Evolutionary conservation across 78 protist genomes (phyloP), one percentile per base, ranked within the genome.

Genomic region (Cavenderia fasciculata): DNA sequence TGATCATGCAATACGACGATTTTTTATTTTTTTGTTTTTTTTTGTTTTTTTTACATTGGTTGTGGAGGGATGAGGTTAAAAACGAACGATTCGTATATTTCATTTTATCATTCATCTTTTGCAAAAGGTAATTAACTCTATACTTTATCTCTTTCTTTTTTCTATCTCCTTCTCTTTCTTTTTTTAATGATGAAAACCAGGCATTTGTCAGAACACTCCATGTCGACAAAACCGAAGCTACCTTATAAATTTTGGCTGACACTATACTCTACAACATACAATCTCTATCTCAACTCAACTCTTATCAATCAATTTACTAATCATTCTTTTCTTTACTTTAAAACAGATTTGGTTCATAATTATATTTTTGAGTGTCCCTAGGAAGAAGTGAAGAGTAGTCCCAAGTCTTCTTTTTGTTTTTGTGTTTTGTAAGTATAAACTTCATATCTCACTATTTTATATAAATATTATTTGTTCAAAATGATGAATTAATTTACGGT

Each of bases 171-270:
- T 25, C 6, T 56, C 10, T 56, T 25, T 56, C 5, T 56, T 56
- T 12, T 56, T 57, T 59, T 43, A 25, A 44, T 74, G 85, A 74
- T 74, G 85, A 74, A 40, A 74, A 74, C 19, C 62, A 74, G 85
- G 85, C 85, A 74, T 74, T 74, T 74, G 85, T 74, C 63, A 23
- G 54, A 74, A 51, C 3, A 27, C 33, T 71, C 40, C 29, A 27
- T 61, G 62, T 23, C 49, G 62, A 61, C 40, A 23, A 74, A 74
- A 56, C 68, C 65, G 71, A 29, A 71, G 85, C 85, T 74, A 74
- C 85, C 85, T 74, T 38, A 74, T 31, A 18, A 27, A 61, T 31
- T 23, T 52, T 61, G 23, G 7, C 69, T 61, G 69, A 61, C 31
- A 31, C 6, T 12, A 18, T 31, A 31, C 36, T 34, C 6, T 34